Conservation (phyloP, 495 filamentous ascomycete genomes). For the Aspergillus asperescens region DNA sequence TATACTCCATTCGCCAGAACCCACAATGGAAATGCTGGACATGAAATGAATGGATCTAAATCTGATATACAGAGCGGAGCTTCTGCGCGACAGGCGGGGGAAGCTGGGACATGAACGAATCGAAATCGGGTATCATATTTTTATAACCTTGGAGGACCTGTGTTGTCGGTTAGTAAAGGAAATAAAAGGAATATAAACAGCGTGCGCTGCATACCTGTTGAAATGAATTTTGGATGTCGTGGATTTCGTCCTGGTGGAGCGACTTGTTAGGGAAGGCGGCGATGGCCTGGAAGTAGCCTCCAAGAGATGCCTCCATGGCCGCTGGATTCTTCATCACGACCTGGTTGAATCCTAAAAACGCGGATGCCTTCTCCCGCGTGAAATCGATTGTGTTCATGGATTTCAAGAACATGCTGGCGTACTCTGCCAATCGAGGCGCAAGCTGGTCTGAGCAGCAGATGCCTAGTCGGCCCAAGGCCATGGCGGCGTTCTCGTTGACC, state of each 20-base stretch:
- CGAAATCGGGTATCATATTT: conserved; percentile 78
- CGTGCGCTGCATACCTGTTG: conserved; percentile 38
- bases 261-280: conserved; percentile 64
- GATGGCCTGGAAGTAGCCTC: conserved; percentile 79
- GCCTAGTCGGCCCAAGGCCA: conserved; percentile 85
- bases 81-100: conserved; percentile 57
- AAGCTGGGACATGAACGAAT: conserved; percentile 68
- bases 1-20: conserved; percentile 27
- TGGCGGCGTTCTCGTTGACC: conserved; percentile 90
- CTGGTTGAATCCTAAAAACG: conserved; percentile 82
- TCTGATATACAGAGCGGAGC: conserved; percentile 41
- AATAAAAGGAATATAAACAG: not conserved
- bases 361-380: conserved; percentile 91
- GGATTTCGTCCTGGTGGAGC: conserved; percentile 46
- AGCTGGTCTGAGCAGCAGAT: conserved; percentile 72
- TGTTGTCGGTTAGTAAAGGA: conserved; percentile 11
- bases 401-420: conserved; percentile 73
- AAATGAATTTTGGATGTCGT: conserved; percentile 47
- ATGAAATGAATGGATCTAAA: conserved; percentile 26
- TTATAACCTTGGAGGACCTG: conserved; percentile 81
- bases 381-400: conserved; percentile 79
- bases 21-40: conserved; percentile 13
- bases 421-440: conserved; percentile 73
- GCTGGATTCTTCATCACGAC: conserved; percentile 82
- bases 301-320: conserved; percentile 81